A percentile compares a stretch with the other conserved stretches of the same genome.
Conservation (phyloP, 306 rosid species). For the Acacia crassicarpa region DNA sequence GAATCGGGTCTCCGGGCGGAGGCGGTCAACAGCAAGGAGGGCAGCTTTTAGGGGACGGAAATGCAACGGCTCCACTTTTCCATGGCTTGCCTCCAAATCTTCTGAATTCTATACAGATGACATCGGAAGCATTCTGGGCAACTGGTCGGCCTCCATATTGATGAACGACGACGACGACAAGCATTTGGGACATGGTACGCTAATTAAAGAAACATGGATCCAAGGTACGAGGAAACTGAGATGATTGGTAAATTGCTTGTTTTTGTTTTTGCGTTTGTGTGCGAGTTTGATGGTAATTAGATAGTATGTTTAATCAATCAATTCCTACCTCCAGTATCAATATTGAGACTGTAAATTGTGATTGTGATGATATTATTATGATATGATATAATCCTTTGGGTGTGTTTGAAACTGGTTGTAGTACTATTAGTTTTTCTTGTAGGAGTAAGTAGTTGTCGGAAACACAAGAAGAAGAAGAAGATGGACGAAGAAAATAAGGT, state of each 20-base stretch:
- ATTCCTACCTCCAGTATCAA: background rate
- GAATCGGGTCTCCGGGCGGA: conserved; percentile 65
- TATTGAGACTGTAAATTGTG: conserved; percentile 56
- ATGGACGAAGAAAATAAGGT: background rate
- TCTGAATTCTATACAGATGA: conserved; percentile 86
- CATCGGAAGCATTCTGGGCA: conserved; percentile 77
- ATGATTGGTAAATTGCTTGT: conserved; percentile 5
- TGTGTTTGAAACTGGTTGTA: conserved; percentile 32
- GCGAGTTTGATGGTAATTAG: conserved; percentile 11
- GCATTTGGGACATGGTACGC: background rate
- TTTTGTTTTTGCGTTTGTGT: conserved; percentile 12
- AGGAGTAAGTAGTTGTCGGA: background rate
- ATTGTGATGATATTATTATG: background rate
- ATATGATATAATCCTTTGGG: background rate
- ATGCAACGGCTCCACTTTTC: conserved; percentile 63
- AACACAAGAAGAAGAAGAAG: conserved; percentile 11
- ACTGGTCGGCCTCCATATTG: conserved; percentile 80
- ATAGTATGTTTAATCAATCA: conserved; percentile 4
- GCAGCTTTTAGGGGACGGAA: conserved; percentile 62
- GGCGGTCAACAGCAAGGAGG: conserved; percentile 40
- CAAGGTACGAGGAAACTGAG: conserved; percentile 1
- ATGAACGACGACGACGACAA: background rate
- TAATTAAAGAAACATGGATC: background rate
- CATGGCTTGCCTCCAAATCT: conserved; percentile 86
- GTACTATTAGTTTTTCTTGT: background rate